Conservation (phyloP, 2,329 filamentous ascomycete species). For the Malbranchea zuffiana region DNA sequence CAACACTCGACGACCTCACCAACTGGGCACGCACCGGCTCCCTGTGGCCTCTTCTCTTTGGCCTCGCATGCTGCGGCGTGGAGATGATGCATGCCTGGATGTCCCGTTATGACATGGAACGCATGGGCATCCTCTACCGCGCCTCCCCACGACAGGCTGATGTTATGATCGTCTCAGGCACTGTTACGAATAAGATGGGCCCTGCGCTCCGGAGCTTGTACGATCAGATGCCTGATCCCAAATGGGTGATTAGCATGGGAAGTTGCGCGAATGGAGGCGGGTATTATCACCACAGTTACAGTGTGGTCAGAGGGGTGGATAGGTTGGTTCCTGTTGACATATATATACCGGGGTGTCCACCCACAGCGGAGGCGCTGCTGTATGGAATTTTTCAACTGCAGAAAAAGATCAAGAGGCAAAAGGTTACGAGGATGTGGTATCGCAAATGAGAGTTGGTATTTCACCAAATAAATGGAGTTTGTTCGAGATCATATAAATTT, state of each 20-base stretch:
- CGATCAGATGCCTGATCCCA: conserved; percentile 88
- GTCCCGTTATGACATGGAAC: conserved; percentile 79
- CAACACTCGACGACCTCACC: conserved; percentile 64
- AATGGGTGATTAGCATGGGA: conserved; percentile 79
- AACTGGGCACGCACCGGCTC: conserved; percentile 81
- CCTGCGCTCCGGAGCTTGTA: conserved; percentile 82
- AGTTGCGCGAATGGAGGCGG: conserved; percentile 75
- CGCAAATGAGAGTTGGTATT: conserved; percentile 40
- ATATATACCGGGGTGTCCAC: conserved; percentile 63
- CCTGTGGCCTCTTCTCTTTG: conserved; percentile 82
- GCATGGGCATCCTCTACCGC: conserved; percentile 81
- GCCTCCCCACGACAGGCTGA: conserved; percentile 79
- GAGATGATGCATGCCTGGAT: conserved; percentile 91
- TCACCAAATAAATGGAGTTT: too few relatives aligned
- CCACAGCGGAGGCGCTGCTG: conserved; percentile 43
- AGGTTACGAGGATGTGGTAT: conserved; percentile 45
- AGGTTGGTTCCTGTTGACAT: conserved; percentile 69
- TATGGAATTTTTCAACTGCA: conserved; percentile 63
- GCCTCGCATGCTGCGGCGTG: conserved; percentile 76
- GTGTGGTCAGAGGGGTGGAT: conserved; percentile 63
- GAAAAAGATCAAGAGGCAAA: conserved; percentile 56
- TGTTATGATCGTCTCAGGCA: conserved; percentile 89
- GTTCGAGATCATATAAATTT: too few relatives aligned
- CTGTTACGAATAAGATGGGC: conserved; percentile 93
- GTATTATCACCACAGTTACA: conserved; percentile 81